phyloP scores from a whole-genome alignment of 1,139 yeast species.

The Komagataea norvegica region DNA sequence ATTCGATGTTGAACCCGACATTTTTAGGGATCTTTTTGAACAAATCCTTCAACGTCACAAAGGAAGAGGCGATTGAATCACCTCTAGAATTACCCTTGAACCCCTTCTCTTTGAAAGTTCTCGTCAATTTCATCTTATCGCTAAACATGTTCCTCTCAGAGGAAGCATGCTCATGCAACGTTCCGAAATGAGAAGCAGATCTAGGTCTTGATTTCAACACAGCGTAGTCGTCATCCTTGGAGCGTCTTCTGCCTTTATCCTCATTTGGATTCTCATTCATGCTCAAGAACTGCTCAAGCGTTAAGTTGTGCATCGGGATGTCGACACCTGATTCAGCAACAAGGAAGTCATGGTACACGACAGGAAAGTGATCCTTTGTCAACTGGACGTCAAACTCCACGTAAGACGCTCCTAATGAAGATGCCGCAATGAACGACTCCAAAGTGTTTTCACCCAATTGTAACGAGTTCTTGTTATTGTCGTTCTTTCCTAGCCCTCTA shows the following conservation, averaged over 20 bases:
- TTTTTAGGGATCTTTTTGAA: slow-evolving; percentile 74
- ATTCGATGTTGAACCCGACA: slow-evolving; percentile 92
- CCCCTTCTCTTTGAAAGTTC: slow-evolving; percentile 81
- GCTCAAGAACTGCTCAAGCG: slow-evolving; percentile 82
- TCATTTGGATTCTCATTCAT: slow-evolving; percentile 36
- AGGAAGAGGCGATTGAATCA: slow-evolving; percentile 82
- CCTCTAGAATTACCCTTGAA: slow-evolving; percentile 93
- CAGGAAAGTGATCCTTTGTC: slow-evolving; percentile 91
- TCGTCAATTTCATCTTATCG: slow-evolving; percentile 78
- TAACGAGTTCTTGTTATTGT: slow-evolving; percentile 62
- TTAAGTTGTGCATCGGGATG: slow-evolving; percentile 90
- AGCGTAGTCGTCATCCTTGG: slow-evolving; percentile 16
- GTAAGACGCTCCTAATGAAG: slow-evolving; percentile 85
- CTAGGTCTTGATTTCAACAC: slow-evolving; percentile 20
- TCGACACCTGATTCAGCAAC: slow-evolving; percentile 97
- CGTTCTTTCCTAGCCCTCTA: slow-evolving; percentile 90
- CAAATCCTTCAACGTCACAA: slow-evolving; percentile 82
- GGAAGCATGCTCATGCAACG: slow-evolving; percentile 12
- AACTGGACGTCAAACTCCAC: slow-evolving; percentile 97
- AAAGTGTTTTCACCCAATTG: slow-evolving; percentile 96
- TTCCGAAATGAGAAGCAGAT: slow-evolving; percentile 21
- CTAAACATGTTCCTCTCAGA: slow-evolving; percentile 21
- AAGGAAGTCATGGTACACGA: slow-evolving; percentile 88
- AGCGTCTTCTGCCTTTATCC: slow-evolving; percentile 11
- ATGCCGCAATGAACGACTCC: slow-evolving; percentile 94